These are phyloP conservation scores for Kokia cookei DNA, from an alignment of 441 rosid species.

Conservation along the genomic window DNA sequence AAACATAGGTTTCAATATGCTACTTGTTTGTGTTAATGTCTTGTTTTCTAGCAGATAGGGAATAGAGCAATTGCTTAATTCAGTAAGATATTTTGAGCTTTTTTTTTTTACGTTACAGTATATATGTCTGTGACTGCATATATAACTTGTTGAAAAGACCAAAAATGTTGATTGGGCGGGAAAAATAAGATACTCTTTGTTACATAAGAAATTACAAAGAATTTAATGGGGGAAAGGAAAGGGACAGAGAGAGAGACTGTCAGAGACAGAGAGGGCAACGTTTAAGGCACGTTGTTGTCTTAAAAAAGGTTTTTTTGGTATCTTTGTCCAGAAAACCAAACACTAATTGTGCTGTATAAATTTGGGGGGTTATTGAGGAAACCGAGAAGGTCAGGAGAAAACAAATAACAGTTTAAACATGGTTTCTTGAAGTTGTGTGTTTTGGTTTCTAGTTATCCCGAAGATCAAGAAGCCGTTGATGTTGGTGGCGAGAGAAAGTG, in stretches of 20 bases:
- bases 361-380: background rate
- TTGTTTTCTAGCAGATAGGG: constrained; percentile 1
- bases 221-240: constrained; percentile 20
- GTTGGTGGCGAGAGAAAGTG: too few relatives aligned
- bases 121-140: background rate
- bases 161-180: constrained; percentile 10
- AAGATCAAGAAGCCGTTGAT: too few relatives aligned
- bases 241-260: background rate
- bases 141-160: background rate
- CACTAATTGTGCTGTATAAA: background rate
- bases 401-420: too few relatives aligned
- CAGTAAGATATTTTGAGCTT: background rate
- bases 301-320: constrained; percentile 13
- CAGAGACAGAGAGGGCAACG: constrained; percentile 6
- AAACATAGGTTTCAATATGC: constrained; percentile 2
- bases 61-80: constrained; percentile 5
- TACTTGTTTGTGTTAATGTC: background rate
- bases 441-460: too few relatives aligned
- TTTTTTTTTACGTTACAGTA: background rate
- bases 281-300: constrained; percentile 30
- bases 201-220: background rate
- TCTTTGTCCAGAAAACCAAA: constrained; percentile 24
- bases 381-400: too few relatives aligned
- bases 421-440: too few relatives aligned
- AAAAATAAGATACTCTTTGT: background rate